These are phyloP conservation scores for Aspergillus novofumigatus DNA, from an alignment of 2,329 filamentous ascomycete species.

Conservation along the genomic window DNA sequence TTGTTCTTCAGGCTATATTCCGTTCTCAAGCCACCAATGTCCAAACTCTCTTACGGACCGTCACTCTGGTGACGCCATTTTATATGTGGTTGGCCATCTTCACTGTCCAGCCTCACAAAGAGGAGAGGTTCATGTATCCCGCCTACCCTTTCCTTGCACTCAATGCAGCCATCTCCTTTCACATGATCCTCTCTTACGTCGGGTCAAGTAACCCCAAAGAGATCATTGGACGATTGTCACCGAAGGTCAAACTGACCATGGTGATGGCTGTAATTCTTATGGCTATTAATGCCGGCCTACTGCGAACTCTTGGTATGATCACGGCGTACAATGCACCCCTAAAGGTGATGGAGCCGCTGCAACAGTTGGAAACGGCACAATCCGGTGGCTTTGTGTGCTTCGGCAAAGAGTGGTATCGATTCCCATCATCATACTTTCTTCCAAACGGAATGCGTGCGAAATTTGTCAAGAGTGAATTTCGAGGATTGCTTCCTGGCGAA, in stretches of 20 bases:
- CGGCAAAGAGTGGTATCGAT: constrained; percentile 97
- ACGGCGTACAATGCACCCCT: constrained; percentile 82
- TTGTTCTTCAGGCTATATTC: constrained; percentile 67
- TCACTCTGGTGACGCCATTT: constrained; percentile 78
- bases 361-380: constrained; percentile 49
- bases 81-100: constrained; percentile 95
- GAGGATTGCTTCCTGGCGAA: constrained; percentile 81
- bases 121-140: constrained; percentile 98
- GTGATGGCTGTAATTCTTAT: constrained; percentile 60
- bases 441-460: constrained; percentile 79
- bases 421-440: constrained; percentile 87
- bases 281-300: constrained; percentile 62
- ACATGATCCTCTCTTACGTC: constrained; percentile 72
- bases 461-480: constrained; percentile 87
- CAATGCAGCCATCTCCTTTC: constrained; percentile 79
- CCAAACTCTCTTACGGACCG: constrained; percentile 66
- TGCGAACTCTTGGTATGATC: constrained; percentile 72
- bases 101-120: constrained; percentile 89
- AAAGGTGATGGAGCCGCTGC: constrained; percentile 50
- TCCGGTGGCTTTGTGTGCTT: constrained; percentile 74
- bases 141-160: constrained; percentile 86
- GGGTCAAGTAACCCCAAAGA: constrained; percentile 66
- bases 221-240: constrained; percentile 67
- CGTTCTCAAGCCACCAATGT: constrained; percentile 59
- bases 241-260: constrained; percentile 65